phyloP scores from a whole-genome alignment of 352 stramenopile species.

The Blastocystis sp. region DNA sequence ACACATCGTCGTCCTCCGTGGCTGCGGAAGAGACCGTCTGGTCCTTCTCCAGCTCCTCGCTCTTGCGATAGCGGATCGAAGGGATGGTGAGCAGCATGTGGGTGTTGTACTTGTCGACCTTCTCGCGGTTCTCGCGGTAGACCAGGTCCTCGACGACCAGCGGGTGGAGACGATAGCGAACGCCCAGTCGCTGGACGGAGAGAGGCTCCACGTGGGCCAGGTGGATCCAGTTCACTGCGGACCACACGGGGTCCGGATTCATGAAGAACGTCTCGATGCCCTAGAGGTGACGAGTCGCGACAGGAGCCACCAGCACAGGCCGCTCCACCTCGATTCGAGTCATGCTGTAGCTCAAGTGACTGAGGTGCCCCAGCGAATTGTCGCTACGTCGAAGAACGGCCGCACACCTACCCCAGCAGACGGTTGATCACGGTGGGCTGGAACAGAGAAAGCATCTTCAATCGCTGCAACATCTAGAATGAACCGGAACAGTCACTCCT shows the following conservation, averaged over 20 bases:
- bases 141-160: slow-evolving; percentile 51
- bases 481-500: neutral
- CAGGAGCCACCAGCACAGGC: neutral
- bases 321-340: slow-evolving; percentile 31
- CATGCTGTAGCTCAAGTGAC: slow-evolving; percentile 37
- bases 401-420: neutral
- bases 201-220: neutral
- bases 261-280: slow-evolving; percentile 57
- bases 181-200: slow-evolving; percentile 12
- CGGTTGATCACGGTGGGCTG: neutral
- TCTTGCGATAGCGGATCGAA: neutral
- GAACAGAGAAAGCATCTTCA: slow-evolving; percentile 50
- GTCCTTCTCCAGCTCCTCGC: neutral
- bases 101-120: slow-evolving; percentile 55
- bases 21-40: neutral
- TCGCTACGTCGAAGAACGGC: neutral
- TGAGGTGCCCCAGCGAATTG: neutral
- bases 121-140: slow-evolving; percentile 40
- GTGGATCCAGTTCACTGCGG: slow-evolving; percentile 38
- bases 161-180: slow-evolving; percentile 54
- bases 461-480: slow-evolving; percentile 22
- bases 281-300: neutral
- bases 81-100: slow-evolving; percentile 27
- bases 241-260: slow-evolving; percentile 47
- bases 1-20: neutral